phyloP scores from a whole-genome alignment of 495 filamentous ascomycete species.

The Cryomyces antarcticus region DNA sequence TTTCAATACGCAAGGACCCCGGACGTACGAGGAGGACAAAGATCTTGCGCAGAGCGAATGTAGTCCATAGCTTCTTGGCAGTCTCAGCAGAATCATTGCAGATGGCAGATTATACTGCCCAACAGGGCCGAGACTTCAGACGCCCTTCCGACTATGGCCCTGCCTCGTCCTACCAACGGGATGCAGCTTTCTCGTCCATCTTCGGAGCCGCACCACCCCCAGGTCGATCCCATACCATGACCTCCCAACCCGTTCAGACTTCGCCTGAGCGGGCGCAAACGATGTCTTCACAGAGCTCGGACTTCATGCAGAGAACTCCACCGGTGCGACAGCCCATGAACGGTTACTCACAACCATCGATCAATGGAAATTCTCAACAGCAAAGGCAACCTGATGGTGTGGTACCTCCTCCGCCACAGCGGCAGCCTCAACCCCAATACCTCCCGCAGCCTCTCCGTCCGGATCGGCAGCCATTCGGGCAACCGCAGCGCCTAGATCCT shows the following conservation, averaged over 20 bases:
- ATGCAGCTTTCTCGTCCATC: constrained; percentile 91
- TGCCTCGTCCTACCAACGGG: constrained; percentile 56
- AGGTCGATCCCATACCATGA: constrained; percentile 79
- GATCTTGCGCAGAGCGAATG: too few species aligned
- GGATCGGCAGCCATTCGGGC: constrained; percentile 39
- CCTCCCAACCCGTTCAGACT: constrained; percentile 38
- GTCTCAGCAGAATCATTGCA: neutral
- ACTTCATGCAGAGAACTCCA: constrained; percentile 34
- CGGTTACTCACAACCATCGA: neutral
- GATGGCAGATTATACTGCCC: constrained; percentile 70
- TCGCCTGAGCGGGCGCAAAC: constrained; percentile 73
- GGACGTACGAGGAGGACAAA: too few species aligned
- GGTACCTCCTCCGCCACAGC: constrained; percentile 16
- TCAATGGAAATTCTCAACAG: constrained; percentile 19
- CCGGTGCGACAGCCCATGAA: constrained; percentile 32
- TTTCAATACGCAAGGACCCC: too few species aligned
- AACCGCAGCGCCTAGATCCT: constrained; percentile 50
- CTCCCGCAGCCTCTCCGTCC: constrained; percentile 40
- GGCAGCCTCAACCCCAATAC: constrained; percentile 41
- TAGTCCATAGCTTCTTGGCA: too few species aligned
- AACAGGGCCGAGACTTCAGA: constrained; percentile 51
- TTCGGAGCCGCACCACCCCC: constrained; percentile 77
- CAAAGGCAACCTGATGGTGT: constrained; percentile 7
- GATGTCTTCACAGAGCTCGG: constrained; percentile 50
- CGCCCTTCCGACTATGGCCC: constrained; percentile 44